These are phyloP conservation scores for Penicillium rolfsii DNA, from an alignment of 2,329 filamentous ascomycete genomes.

Conservation along the genomic window DNA sequence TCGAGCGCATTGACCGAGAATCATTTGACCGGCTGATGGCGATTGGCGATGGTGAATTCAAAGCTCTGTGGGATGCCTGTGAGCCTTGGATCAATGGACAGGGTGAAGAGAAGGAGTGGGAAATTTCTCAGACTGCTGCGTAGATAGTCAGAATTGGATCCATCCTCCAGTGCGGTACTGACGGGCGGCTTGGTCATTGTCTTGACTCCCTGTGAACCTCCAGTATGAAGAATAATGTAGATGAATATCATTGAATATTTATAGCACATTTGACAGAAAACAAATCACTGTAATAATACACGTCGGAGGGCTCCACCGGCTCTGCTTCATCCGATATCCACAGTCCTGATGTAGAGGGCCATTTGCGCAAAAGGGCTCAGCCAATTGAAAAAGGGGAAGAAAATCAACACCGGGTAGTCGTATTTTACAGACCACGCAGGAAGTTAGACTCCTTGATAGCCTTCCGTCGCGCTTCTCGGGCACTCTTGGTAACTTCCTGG, in stretches of 20 bases:
- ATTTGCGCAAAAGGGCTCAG: constrained; percentile 12
- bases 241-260: constrained; percentile 26
- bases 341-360: constrained; percentile 13
- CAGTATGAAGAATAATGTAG: not conserved
- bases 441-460: constrained; percentile 53
- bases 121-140: constrained; percentile 23
- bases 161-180: not conserved
- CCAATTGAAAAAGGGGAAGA: constrained; percentile 2
- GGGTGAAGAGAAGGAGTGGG: constrained; percentile 40
- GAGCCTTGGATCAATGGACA: constrained; percentile 39
- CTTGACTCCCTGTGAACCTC: not conserved
- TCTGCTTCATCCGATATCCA: constrained; percentile 22
- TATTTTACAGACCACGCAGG: constrained; percentile 49
- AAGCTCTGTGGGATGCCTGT: constrained; percentile 35
- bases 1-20: constrained; percentile 28
- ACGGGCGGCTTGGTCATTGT: not conserved
- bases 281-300: constrained; percentile 39
- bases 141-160: not conserved
- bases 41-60: constrained; percentile 35
- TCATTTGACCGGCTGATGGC: constrained; percentile 30
- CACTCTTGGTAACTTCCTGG: constrained; percentile 49
- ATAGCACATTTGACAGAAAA: constrained; percentile 32
- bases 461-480: constrained; percentile 50
- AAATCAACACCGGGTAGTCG: not conserved
- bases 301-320: constrained; percentile 16